Conservation (phyloP, 2,329 filamentous ascomycete genomes). For the Aspergillus sp. region DNA sequence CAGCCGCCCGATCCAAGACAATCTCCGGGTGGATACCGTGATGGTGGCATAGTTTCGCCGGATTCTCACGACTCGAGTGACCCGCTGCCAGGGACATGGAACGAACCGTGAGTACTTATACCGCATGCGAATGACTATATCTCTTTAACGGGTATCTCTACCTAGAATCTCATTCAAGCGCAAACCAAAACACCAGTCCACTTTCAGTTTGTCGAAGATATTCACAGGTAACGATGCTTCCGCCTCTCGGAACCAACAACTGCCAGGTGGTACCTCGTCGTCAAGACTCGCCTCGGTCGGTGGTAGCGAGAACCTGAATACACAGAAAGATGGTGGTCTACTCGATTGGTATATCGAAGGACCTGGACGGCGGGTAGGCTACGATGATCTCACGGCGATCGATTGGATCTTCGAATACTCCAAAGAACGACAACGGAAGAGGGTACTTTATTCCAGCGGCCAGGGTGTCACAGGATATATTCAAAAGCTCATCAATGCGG, state of each 20-base stretch:
- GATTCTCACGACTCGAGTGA: slow-evolving; percentile 16
- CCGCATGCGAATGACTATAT: neutral
- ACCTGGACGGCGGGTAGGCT: slow-evolving; percentile 83
- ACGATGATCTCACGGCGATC: slow-evolving; percentile 94
- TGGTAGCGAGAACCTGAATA: slow-evolving; percentile 25
- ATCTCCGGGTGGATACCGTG: slow-evolving; percentile 18
- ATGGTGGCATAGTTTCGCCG: slow-evolving; percentile 17
- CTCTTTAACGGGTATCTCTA: slow-evolving; percentile 3
- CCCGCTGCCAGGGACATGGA: slow-evolving; percentile 30
- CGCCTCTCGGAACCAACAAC: slow-evolving; percentile 24
- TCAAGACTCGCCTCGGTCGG: slow-evolving; percentile 23
- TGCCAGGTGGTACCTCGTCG: slow-evolving; percentile 27
- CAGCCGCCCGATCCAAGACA: slow-evolving; percentile 11
- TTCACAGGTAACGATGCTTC: slow-evolving; percentile 32
- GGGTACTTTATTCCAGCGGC: slow-evolving; percentile 69
- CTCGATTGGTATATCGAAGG: slow-evolving; percentile 88
- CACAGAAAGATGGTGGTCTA: slow-evolving; percentile 41
- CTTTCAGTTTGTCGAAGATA: slow-evolving; percentile 41
- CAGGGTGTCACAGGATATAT: slow-evolving; percentile 71
- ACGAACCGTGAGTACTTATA: slow-evolving; percentile 34
- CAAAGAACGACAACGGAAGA: slow-evolving; percentile 85
- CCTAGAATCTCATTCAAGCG: slow-evolving; percentile 44
- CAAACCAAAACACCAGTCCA: slow-evolving; percentile 41
- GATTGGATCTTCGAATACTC: slow-evolving; percentile 99
- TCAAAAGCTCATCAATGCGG: slow-evolving; percentile 74